phyloP scores from a whole-genome alignment of 2,329 filamentous ascomycete species.

The Sporothrix brasiliensis region DNA sequence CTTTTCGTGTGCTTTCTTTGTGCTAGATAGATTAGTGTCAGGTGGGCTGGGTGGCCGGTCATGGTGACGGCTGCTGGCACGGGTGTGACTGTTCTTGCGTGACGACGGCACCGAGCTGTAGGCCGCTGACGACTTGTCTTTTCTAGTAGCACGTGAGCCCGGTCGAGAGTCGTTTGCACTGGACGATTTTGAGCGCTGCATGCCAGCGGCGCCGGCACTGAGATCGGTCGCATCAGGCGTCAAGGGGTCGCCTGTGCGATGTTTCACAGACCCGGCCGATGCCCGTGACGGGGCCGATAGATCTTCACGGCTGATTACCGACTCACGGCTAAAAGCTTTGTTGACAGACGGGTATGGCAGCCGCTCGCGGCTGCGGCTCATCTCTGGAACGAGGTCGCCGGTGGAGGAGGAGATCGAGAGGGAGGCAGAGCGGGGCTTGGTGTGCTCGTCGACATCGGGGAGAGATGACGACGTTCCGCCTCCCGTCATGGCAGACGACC shows the following conservation, averaged over 20 bases:
- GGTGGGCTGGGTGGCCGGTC: conserved; percentile 64
- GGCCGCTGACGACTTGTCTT: conserved; percentile 34
- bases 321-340: conserved; percentile 89
- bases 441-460: conserved; percentile 15
- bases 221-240: conserved; percentile 76
- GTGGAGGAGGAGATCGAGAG: conserved; percentile 25
- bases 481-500: conserved; percentile 5
- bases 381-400: conserved; percentile 53
- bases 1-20: conserved; percentile 44
- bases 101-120: conserved; percentile 41
- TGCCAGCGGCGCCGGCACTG: conserved; percentile 50
- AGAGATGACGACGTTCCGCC: conserved; percentile 10
- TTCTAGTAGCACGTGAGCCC: conserved; percentile 16
- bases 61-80: conserved; percentile 44
- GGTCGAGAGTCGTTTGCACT: conserved; percentile 23
- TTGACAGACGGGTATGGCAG: conserved; percentile 81
- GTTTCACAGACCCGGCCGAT: conserved; percentile 27
- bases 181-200: conserved; percentile 53
- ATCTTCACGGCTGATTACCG: conserved; percentile 65
- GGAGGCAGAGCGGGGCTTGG: conserved; percentile 21
- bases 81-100: conserved; percentile 47
- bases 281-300: conserved; percentile 42
- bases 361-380: conserved; percentile 50
- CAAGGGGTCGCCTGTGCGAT: conserved; percentile 50
- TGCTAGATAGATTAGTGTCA: conserved; percentile 61